phyloP scores from a whole-genome alignment of 495 filamentous ascomycete genomes.

The Penicillium herquei region DNA sequence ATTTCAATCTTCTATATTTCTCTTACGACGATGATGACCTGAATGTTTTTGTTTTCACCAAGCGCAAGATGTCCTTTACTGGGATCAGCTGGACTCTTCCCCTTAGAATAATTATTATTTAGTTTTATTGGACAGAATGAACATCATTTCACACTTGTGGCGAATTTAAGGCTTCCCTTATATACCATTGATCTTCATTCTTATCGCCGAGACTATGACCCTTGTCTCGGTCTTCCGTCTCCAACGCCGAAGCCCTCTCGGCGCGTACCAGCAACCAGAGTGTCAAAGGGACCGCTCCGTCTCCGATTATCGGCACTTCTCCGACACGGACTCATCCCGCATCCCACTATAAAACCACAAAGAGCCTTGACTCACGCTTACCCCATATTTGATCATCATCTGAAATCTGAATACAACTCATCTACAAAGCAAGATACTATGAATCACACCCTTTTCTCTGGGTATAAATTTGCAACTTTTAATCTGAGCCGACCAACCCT shows the following conservation, averaged over 20 bases:
- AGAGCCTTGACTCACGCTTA: neutral
- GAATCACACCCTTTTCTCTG: neutral
- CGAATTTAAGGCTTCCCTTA: neutral
- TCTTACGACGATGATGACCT: neutral
- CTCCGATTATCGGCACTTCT: constrained; percentile 18
- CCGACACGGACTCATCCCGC: neutral
- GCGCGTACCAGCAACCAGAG: constrained; percentile 2
- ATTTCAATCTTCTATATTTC: too few species aligned
- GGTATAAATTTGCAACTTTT: neutral
- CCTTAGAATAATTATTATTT: neutral
- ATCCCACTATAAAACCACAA: neutral
- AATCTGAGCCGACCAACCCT: neutral
- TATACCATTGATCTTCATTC: too few species aligned
- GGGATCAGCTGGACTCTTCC: neutral
- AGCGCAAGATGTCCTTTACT: neutral
- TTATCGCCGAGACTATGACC: too few species aligned
- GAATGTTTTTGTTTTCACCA: neutral
- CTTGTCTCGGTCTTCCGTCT: too few species aligned
- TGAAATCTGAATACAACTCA: neutral
- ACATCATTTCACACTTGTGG: neutral
- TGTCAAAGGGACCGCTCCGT: constrained; percentile 2
- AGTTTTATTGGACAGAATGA: neutral
- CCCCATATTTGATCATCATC: neutral
- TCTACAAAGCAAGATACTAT: neutral
- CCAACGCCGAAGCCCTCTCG: neutral